Conservation (phyloP, 75 land plant genomes). For the Selaginella tamariscina region DNA sequence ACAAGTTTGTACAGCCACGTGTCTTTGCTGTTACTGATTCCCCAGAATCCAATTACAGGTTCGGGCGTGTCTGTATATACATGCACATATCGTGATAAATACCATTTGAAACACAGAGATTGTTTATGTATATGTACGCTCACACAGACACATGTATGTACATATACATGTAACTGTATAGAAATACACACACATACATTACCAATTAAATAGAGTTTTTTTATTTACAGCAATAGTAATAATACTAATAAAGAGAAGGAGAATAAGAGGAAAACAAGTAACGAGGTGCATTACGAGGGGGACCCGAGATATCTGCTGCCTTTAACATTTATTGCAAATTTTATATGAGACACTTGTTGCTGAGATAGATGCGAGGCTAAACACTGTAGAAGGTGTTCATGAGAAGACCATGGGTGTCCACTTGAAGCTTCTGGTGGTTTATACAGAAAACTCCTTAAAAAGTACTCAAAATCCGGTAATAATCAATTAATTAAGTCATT, state of each 20-base stretch:
- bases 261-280: slow-evolving; percentile 60
- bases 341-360: slow-evolving; percentile 84
- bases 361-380: slow-evolving; percentile 75
- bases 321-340: slow-evolving; percentile 89
- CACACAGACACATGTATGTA: too few relatives aligned
- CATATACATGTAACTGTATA: too few relatives aligned
- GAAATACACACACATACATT: too few relatives aligned
- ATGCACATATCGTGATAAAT: too few relatives aligned
- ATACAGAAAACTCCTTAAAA: slow-evolving; percentile 84
- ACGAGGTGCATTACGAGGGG: slow-evolving; percentile 81
- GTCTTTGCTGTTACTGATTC: slow-evolving; percentile 50
- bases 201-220: too few relatives aligned
- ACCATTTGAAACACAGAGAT: too few relatives aligned
- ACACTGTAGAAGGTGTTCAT: slow-evolving; percentile 62
- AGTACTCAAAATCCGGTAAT: slow-evolving; percentile 77
- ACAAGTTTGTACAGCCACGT: slow-evolving; percentile 53
- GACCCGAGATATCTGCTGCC: slow-evolving; percentile 89
- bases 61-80: too few relatives aligned
- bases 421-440: slow-evolving; percentile 99
- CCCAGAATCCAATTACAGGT: slow-evolving; percentile 39
- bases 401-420: slow-evolving; percentile 97
- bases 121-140: too few relatives aligned
- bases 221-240: too few relatives aligned
- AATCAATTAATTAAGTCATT: too few relatives aligned
- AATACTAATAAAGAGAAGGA: slow-evolving; percentile 55